Evolutionary conservation across 139 green algal species (phyloP), one percentile per base, ranked within the genome.

Genomic region (Chlorella sp.): DNA sequence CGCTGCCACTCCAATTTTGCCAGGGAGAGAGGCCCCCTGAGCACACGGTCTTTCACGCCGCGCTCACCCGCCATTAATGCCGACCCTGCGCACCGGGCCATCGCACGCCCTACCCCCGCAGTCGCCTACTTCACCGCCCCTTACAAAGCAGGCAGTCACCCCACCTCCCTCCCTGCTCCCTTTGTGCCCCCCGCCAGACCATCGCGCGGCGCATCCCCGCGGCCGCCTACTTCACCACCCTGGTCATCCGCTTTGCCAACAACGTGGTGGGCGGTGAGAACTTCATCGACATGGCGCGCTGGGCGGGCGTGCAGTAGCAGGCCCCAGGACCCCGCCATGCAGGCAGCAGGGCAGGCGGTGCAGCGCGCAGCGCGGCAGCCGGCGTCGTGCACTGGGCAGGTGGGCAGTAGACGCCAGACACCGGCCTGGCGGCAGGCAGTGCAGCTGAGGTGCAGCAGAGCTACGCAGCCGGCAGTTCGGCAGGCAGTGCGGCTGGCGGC

Each of bases 231-330:
- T 88, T 84, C 36, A 95, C 94, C 62, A 99, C 97, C 0, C 65
- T 98, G 4, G 91, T 87, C 48, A 94, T 99, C 58, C 94, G 97
- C 40, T 99, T 99, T 80, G 85, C 88, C 51, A 99, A 99, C 90
- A 99, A 99, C 83, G 91, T 99, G 24, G 92, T 97, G 67, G 96
- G 96, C 78, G 92, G 92, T 6, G 95, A 98, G 89, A 94, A 98
- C 41, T 98, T 98, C 82, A 97, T 98, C 62, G 97, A 99, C 88
- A 95, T 98, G 93, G 97, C 97, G 3, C 91, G 97, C 36, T 98
- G 93, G 92, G 91, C 95, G 38, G 77, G 77, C 60, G 77, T 83
- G 77, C 77, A 83, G 60, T 83, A 60, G 17, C 7, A n/a, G 30
- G 36, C 38, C 0, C 11, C n/a, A 2, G 38, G 13, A 20, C 13